Evolutionary conservation across 1,284 basidiomycete genomes (phyloP), one percentile per base, ranked within the genome.

Genomic region (Puccinia polysora): DNA sequence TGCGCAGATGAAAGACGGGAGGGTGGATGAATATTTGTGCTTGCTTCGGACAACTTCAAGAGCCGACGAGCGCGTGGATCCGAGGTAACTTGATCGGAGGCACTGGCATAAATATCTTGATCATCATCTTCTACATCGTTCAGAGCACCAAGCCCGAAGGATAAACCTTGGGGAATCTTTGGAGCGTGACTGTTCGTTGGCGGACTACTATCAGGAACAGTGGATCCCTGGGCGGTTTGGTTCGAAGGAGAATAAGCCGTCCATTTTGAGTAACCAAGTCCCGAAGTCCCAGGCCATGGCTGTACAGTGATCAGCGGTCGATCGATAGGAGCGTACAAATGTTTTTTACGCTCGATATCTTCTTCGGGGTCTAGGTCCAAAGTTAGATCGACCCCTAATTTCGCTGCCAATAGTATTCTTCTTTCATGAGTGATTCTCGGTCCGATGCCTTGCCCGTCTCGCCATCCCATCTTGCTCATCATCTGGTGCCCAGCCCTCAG

Each of bases 401-500:
- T 78, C 60, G 6, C 30, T 23, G 77, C 77, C 40, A 93, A 90
- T 18, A 86, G 82, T 75, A 84, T 85, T 45, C 88, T 85, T 77
- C 90, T 87, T 45, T 86, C 84, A 70, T 88, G 85, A 1, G 90
- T 87, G n/a, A 97, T 83, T 6, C 93, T 86, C 0, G 93, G 91
- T 0, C 95, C 95, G 30, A 97, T 86, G 4, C 93, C 95, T 80
- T 96, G 91, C 0, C 94, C 95, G 0, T 87, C 81, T 70, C 88
- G 84, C 95, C 95, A 97, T 0, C 95, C 95, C 87, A 97, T 95
- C 80, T 91, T 93, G 80, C 88, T 88, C 59, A 98, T 84, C 3
- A 97, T 86, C 36, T 86, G 85, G 7, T 89, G 87, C 0, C 93
- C 93, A 63, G 77, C 75, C 10, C 76, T 68, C 1, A 63, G 56